phyloP scores from a whole-genome alignment of 2,329 filamentous ascomycete genomes.

The Aspergillus vadensis region DNA sequence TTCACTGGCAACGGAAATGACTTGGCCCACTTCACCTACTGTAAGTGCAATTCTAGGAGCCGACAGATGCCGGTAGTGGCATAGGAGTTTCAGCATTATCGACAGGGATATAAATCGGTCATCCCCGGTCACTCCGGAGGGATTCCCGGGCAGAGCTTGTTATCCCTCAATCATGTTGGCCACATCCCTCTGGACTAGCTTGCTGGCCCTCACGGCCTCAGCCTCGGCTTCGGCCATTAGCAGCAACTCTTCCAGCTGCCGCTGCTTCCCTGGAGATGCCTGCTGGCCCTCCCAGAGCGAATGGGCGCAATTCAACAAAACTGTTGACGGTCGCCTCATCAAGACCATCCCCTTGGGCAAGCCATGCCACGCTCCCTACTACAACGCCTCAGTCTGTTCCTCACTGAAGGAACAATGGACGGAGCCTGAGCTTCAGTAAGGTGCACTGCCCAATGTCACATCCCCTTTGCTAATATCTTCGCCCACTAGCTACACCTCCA shows the following conservation, averaged over 20 bases:
- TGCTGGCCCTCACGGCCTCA: constrained; percentile 5
- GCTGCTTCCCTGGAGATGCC: constrained; percentile 5
- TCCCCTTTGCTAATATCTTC: not conserved
- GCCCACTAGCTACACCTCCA: constrained; percentile 7
- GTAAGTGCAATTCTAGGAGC: not conserved
- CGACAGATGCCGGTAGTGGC: not conserved
- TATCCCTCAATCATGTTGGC: not conserved
- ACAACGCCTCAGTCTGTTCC: constrained; percentile 49
- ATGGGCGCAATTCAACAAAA: constrained; percentile 49
- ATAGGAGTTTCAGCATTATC: not conserved
- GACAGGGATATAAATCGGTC: constrained; percentile 1
- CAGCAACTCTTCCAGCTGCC: not conserved
- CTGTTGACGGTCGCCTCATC: constrained; percentile 55
- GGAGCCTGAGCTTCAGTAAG: constrained; percentile 49
- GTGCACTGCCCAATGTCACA: not conserved
- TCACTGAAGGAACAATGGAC: constrained; percentile 50
- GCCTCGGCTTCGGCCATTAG: not conserved
- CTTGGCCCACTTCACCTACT: not conserved
- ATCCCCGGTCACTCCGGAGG: not conserved
- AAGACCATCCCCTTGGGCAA: constrained; percentile 56
- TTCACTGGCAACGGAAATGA: not conserved
- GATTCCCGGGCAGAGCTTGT: not conserved
- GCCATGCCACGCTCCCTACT: constrained; percentile 54
- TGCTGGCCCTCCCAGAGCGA: constrained; percentile 6
- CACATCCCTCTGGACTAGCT: constrained; percentile 1